Evolutionary conservation across 1,284 basidiomycete genomes (phyloP), one percentile per base, ranked within the genome.

Genomic region (Trichosporon faecale): DNA sequence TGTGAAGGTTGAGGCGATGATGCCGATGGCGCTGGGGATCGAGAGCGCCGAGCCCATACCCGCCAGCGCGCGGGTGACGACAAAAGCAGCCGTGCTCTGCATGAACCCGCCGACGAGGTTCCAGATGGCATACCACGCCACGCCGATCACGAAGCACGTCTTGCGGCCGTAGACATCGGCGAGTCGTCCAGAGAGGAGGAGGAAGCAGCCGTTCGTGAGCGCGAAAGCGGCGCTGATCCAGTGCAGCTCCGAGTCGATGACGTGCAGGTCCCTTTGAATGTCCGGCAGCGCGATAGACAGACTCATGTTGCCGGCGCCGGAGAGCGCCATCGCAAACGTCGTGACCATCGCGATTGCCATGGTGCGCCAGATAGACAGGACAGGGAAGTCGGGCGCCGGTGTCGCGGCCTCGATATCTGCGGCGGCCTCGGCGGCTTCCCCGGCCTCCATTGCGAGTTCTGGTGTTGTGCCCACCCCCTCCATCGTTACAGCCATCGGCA

Each of bases 151-250:
- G 74, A 91, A 92, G 0, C 86, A 84, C 68, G 84, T 84, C 77
- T 90, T 91, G 37, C 89, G 85, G 1, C 91, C 91, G 74, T 89
- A 87, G 2, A 92, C 82, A 80, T 93, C 91, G 4, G 91, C 90
- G 3, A 92, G 78, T 55, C 91, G 85, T 0, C 91, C 91, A 46
- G 88, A 88, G 1, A 91, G 84, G 1, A 93, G 82, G 11, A 93
- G 84, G 52, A 92, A 85, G 72, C 91, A 92, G 18, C 90, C 91
- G 87, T 89, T 73, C 9, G 67, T 77, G 23, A 79, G 75, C 0
- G 87, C 79, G 76, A 87, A 88, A 2, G 88, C 86, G 5, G 86
- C 86, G 9, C 88, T 78, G 2, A 91, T 83, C 91, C 91, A 93
- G 73, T 91, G 88, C 1, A 92, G 81, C 70, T 79, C 73, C 40